Conservation (phyloP, 2,329 filamentous ascomycete genomes). For the Beauveria rudraprayagi region DNA sequence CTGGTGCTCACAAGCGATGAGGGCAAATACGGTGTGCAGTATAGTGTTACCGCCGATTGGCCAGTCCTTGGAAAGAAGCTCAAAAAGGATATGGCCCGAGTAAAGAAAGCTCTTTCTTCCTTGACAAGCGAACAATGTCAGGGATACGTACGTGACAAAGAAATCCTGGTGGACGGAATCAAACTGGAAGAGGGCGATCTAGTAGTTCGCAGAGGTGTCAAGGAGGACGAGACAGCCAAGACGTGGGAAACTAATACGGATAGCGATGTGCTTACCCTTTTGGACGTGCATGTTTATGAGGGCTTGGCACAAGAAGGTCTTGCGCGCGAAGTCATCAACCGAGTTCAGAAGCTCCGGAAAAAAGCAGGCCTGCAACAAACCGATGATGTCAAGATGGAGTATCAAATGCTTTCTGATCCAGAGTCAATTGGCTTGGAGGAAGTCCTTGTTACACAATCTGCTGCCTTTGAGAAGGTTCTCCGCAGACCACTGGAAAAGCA, state of each 20-base stretch:
- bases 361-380: constrained; percentile 85
- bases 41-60: constrained; percentile 87
- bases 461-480: constrained; percentile 67
- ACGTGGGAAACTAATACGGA: constrained; percentile 82
- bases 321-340: constrained; percentile 85
- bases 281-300: constrained; percentile 75
- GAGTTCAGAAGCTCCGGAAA: constrained; percentile 87
- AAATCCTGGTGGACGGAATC: constrained; percentile 80
- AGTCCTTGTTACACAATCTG: constrained; percentile 60
- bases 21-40: constrained; percentile 83
- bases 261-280: constrained; percentile 79
- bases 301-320: constrained; percentile 84
- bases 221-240: constrained; percentile 61
- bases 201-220: constrained; percentile 65
- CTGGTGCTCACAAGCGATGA: constrained; percentile 80
- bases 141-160: constrained; percentile 62
- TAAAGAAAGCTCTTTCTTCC: constrained; percentile 80
- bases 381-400: constrained; percentile 94
- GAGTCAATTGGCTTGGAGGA: constrained; percentile 64
- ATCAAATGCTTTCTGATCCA: constrained; percentile 70
- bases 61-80: constrained; percentile 92
- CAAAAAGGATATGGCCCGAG: constrained; percentile 85
- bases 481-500: constrained; percentile 61
- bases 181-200: constrained; percentile 75
- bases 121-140: constrained; percentile 77